Percentiles rank a stretch among this genome's conserved stretches.
Conservation (phyloP, 306 rosid species). For the Rosa rugosa region DNA sequence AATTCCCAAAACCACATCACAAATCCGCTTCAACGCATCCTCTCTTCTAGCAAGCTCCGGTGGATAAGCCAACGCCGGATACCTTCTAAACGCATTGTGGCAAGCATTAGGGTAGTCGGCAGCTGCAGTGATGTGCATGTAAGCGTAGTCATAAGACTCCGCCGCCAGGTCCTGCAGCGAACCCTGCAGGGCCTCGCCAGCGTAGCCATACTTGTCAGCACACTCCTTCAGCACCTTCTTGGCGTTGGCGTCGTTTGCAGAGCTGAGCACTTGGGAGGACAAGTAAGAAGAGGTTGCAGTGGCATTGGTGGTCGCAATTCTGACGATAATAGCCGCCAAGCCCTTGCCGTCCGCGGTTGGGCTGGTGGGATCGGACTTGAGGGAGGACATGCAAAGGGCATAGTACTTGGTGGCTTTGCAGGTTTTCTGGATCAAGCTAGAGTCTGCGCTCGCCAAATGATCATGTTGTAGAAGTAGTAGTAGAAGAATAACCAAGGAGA, state of each 20-base stretch:
- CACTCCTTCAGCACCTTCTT: slow-evolving; percentile 66
- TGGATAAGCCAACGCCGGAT: slow-evolving; percentile 52
- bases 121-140: slow-evolving; percentile 67
- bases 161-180: slow-evolving; percentile 49
- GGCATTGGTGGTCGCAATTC: slow-evolving; percentile 61
- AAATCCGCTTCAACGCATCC: slow-evolving; percentile 68
- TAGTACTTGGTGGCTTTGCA: slow-evolving; percentile 75
- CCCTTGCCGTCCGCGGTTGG: slow-evolving; percentile 64
- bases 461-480: slow-evolving; percentile 20
- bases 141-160: slow-evolving; percentile 78
- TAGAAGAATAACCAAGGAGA: slow-evolving; percentile 21
- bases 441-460: slow-evolving; percentile 41
- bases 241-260: slow-evolving; percentile 29
- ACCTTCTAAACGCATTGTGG: slow-evolving; percentile 59
- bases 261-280: slow-evolving; percentile 50
- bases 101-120: slow-evolving; percentile 83
- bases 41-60: slow-evolving; percentile 65
- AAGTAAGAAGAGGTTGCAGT: slow-evolving; percentile 70
- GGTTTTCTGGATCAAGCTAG: slow-evolving; percentile 60
- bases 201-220: slow-evolving; percentile 60
- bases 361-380: slow-evolving; percentile 65
- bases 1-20: slow-evolving; percentile 78
- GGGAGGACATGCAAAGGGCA: slow-evolving; percentile 64
- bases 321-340: slow-evolving; percentile 62
- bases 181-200: slow-evolving; percentile 64